Evolutionary conservation across 805 yeast genomes (phyloP).

Genomic region (Lipomyces chichibuensis): DNA sequence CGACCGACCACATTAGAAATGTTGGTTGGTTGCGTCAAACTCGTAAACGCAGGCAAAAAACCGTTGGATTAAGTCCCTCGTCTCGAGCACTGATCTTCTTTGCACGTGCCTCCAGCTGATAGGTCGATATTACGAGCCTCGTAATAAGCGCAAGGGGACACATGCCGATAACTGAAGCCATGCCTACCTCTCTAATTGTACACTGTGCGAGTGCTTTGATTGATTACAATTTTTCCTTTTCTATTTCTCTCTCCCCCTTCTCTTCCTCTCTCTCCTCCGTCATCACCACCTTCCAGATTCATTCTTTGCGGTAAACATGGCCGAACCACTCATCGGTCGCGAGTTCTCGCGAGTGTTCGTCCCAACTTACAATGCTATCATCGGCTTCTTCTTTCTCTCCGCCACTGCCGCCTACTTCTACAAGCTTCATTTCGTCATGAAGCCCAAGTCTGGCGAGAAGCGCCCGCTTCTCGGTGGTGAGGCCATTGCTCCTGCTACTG

Average conservation of each 20-base stretch:
- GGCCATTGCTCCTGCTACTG: slow-evolving; percentile 31
- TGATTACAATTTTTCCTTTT: background rate
- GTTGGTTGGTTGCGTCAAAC: background rate
- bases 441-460: slow-evolving; percentile 30
- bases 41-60: background rate
- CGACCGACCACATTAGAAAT: background rate
- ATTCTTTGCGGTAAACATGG: slow-evolving; percentile 13
- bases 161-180: background rate
- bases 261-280: background rate
- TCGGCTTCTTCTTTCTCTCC: slow-evolving; percentile 32
- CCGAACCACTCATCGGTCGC: slow-evolving; percentile 31
- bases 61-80: background rate
- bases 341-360: slow-evolving; percentile 34
- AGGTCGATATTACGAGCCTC: background rate
- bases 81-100: background rate
- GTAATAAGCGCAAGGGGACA: background rate
- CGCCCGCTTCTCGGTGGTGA: slow-evolving; percentile 31
- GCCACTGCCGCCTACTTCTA: slow-evolving; percentile 32
- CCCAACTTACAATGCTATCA: slow-evolving; percentile 35
- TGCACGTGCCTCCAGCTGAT: slow-evolving; percentile 6
- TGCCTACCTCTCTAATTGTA: background rate
- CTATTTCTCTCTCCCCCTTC: slow-evolving; percentile 7
- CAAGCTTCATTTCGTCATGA: slow-evolving; percentile 28
- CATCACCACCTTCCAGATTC: background rate
- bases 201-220: background rate